Evolutionary conservation across 768 basidiomycete genomes (phyloP), one percentile per base, ranked within the genome.

Genomic region (Pilatotrama ljubarskyi): DNA sequence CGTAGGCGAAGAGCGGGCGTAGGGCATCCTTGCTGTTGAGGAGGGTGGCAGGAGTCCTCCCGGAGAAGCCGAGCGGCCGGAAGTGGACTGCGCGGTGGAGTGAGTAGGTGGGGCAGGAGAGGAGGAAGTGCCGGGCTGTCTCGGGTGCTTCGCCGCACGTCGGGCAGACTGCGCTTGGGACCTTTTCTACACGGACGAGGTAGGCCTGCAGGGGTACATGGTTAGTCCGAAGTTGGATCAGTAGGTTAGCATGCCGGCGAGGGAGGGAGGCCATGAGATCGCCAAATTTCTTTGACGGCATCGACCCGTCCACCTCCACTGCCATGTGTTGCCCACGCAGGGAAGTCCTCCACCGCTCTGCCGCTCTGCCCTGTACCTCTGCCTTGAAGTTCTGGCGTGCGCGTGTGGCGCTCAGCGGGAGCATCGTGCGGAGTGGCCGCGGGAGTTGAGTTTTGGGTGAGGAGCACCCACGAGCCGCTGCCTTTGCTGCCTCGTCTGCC

Each of bases 171-270:
- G 58, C 46, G 5, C 43, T 32, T 17, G 38, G 44, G 2, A 37
- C 57, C 36, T 53, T 37, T 13, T 48, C 47, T 17, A 66, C 64
- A 17, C 53, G 51, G 17, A 53, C 32, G 2, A 66, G 68, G 64
- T 74, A 65, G 7, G 64, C 46, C 37, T 71, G 70, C 5, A 74
- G 66, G 0, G 70, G 68, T 8, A 41, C 14, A 41, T 41, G 40
- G 18, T 41, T 41, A 41, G 40, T 52, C 42, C 10, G 37, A 14
- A 18, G 63, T 25, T 55, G 63, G 35, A 15, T 26, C 6, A 36
- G 42, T 6, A 32, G 47, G 51, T 26, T 62, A 35, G n/a, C 47
- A 26, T 25, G 1, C 5, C 11, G 17, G 17, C 10, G 42, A 18
- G 10, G 17, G 29, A 15, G 20, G 17, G 35, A 15, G 55, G 8